Evolutionary conservation across 345 rosid species (phyloP).

Genomic region (Kernera saxatilis): DNA sequence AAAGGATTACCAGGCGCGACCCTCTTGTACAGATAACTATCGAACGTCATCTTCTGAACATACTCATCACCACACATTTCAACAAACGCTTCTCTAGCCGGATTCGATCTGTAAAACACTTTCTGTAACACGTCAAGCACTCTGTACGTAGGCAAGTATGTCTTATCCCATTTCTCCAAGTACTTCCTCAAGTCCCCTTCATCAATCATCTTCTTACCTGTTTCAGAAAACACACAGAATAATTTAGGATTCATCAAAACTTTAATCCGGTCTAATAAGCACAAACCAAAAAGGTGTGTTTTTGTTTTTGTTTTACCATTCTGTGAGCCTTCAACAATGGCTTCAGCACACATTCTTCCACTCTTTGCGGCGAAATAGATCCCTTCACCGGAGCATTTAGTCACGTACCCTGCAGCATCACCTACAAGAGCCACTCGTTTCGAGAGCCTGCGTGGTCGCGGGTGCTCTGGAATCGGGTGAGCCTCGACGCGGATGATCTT

Average conservation of each 20-base stretch:
- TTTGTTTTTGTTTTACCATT: constrained; percentile 30
- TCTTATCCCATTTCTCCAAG: constrained; percentile 95
- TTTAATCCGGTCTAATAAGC: background rate
- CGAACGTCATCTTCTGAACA: constrained; percentile 96
- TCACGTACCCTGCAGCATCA: constrained; percentile 91
- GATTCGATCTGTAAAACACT: constrained; percentile 83
- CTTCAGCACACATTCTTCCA: constrained; percentile 95
- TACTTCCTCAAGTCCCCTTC: constrained; percentile 86
- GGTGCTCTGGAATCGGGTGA: constrained; percentile 89
- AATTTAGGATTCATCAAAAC: background rate
- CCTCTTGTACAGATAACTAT: constrained; percentile 81
- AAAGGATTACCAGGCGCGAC: constrained; percentile 80
- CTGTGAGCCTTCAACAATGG: constrained; percentile 77
- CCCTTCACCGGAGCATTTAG: constrained; percentile 89
- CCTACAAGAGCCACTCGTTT: constrained; percentile 80
- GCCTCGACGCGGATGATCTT: constrained; percentile 91
- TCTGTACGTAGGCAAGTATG: constrained; percentile 90
- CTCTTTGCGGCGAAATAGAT: constrained; percentile 94
- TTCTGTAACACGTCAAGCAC: constrained; percentile 84
- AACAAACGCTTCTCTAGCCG: constrained; percentile 89
- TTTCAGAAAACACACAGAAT: background rate
- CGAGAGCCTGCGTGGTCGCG: constrained; percentile 61
- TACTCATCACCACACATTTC: constrained; percentile 91
- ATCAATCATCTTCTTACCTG: constrained; percentile 68
- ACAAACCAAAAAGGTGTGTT: background rate